Conservation (phyloP, 140 eudicot genomes). For the Oenanthe javanica region DNA sequence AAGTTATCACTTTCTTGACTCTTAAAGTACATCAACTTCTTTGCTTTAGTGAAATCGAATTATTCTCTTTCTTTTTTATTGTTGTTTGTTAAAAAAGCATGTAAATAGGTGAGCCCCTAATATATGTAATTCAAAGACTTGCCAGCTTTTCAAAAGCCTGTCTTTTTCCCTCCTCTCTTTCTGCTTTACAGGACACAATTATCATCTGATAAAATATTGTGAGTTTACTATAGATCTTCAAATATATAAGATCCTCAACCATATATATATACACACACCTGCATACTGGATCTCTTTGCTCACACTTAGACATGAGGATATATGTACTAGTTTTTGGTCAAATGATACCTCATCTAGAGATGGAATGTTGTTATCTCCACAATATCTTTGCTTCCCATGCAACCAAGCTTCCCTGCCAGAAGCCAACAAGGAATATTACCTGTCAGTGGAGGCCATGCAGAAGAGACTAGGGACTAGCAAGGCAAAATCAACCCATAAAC, state of each 20-base stretch:
- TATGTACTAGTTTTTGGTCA: conserved; percentile 14
- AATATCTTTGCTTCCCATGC: conserved; percentile 69
- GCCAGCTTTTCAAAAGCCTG: conserved; percentile 46
- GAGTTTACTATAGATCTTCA: conserved; percentile 28
- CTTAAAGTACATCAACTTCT: not conserved
- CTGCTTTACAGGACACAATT: conserved; percentile 35
- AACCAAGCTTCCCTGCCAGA: conserved; percentile 92
- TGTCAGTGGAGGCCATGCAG: conserved; percentile 45
- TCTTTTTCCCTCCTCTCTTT: conserved; percentile 32
- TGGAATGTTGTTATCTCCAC: conserved; percentile 42
- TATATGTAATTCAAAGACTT: conserved; percentile 22
- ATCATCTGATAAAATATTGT: conserved; percentile 17
- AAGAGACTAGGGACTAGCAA: conserved; percentile 8
- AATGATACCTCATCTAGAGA: conserved; percentile 55
- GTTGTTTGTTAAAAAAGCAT: conserved; percentile 25
- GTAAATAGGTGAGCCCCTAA: conserved; percentile 22
- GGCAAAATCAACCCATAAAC: conserved; percentile 8
- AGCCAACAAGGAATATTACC: conserved; percentile 46
- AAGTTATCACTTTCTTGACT: conserved; percentile 10
- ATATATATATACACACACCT: not conserved
- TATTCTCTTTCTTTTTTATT: not conserved
- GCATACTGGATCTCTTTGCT: not conserved
- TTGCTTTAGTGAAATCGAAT: conserved; percentile 7
- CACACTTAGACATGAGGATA: not conserved
- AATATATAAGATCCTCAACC: conserved; percentile 8